A percentile compares a stretch with the other conserved stretches of the same genome.
Conservation (phyloP, 441 rosid species). For the Aleurites moluccanus region DNA sequence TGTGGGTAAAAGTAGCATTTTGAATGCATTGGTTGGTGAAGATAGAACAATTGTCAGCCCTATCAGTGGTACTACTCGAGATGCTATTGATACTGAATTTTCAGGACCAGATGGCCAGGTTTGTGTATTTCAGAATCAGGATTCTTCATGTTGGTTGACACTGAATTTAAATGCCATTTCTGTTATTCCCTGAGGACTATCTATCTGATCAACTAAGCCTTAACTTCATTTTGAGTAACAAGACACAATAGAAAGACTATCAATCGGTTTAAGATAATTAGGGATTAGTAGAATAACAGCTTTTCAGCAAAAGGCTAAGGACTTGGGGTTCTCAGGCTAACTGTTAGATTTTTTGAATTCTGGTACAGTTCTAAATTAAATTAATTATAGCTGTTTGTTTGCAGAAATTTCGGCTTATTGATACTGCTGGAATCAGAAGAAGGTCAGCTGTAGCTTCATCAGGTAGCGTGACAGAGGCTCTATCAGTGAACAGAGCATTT, state of each 20-base stretch:
- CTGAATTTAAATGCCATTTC: not conserved
- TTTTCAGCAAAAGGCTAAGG: not conserved
- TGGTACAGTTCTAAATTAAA: not conserved
- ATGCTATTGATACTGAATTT: slow-evolving; percentile 95
- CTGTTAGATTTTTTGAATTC: not conserved
- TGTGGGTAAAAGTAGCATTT: slow-evolving; percentile 97
- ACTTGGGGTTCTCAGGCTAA: not conserved
- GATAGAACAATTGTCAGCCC: slow-evolving; percentile 98
- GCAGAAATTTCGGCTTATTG: slow-evolving; percentile 90
- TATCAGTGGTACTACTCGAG: slow-evolving; percentile 97
- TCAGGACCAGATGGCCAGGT: slow-evolving; percentile 90
- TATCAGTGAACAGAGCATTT: slow-evolving; percentile 93
- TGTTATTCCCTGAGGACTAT: not conserved
- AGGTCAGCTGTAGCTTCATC: slow-evolving; percentile 86
- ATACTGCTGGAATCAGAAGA: slow-evolving; percentile 97
- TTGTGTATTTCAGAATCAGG: slow-evolving; percentile 14
- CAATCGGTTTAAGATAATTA: slow-evolving; percentile 1
- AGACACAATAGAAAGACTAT: not conserved
- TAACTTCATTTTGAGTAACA: not conserved
- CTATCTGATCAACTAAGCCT: not conserved
- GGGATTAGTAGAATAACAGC: not conserved
- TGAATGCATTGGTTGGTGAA: slow-evolving; percentile 95
- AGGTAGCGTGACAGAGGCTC: slow-evolving; percentile 85
- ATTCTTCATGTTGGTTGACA: not conserved
- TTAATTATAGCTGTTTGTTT: slow-evolving; percentile 18